Evolutionary conservation across 1,139 yeast species (phyloP).

Genomic region (Yarrowia galli): DNA sequence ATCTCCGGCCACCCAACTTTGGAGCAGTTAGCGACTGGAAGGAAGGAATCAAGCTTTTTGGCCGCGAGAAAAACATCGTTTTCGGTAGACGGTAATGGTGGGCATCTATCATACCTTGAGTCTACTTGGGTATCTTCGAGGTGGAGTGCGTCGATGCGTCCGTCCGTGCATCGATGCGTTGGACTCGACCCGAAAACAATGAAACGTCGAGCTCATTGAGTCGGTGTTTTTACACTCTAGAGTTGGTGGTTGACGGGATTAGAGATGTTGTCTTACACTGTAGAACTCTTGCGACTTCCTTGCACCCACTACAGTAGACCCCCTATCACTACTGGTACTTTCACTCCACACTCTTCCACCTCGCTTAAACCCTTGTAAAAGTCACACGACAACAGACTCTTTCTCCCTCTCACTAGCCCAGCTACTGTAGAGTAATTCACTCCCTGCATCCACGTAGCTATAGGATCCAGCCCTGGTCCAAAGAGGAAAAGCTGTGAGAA

Average conservation of each 20-base stretch:
- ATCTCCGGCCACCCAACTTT: not conserved
- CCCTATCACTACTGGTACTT: not conserved
- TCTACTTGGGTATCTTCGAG: not conserved
- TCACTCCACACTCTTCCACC: not conserved
- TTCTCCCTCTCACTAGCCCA: not conserved
- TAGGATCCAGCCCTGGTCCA: not conserved
- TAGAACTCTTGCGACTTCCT: no score
- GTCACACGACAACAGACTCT: not conserved
- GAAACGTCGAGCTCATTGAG: not conserved
- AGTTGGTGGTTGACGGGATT: no score
- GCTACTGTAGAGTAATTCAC: no score
- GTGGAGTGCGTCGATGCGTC: conserved; percentile 23
- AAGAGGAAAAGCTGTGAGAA: not conserved
- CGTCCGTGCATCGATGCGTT: not conserved
- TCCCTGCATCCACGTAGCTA: not conserved
- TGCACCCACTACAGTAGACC: no score
- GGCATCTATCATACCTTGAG: conserved; percentile 1
- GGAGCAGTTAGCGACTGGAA: not conserved
- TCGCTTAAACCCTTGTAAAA: not conserved
- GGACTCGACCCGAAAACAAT: not conserved
- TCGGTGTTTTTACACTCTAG: not conserved
- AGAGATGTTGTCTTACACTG: no score
- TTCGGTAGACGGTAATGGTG: conserved; percentile 17
- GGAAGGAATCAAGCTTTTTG: not conserved
- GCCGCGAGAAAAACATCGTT: not conserved